Evolutionary conservation across 2,329 filamentous ascomycete genomes (phyloP), one percentile per base, ranked within the genome.

Genomic region (Colletotrichum liriopes): DNA sequence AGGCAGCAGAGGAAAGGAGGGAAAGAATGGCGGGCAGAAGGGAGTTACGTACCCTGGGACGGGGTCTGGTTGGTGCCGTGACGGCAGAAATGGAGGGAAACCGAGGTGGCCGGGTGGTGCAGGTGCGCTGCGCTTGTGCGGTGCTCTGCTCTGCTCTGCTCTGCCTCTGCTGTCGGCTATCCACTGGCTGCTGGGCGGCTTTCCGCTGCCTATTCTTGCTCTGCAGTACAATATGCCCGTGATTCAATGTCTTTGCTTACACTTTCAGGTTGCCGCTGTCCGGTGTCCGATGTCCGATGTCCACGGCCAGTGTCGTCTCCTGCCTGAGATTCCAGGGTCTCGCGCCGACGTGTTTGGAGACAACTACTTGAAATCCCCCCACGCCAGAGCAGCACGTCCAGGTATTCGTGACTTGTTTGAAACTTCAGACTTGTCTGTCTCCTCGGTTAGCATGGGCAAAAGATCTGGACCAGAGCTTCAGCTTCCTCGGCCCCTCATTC

Each of bases 381-480:
- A 29, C 18, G 39, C 35, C 39, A 58, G 32, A 37, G 63, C 55
- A n/a, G 55, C 55, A 23, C 6, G n/a, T 23, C 49, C 49, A 71
- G 39, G 67, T 71, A 71, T 55, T 49, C 39, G 56, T 35, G 63
- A 67, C 68, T 62, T 63, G 56, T 3, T 12, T 68, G 68, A 71
- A 71, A 71, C 68, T 39, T 56, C 64, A 49, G 32, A 26, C 59
- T 51, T 12, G 43, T 41, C 45, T 35, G 6, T 14, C 32, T 49
- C 64, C 12, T 67, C 43, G 51, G 65, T 58, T 63, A 68, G 68
- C 45, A 58, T 62, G 35, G 62, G 37, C 20, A 43, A 39, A 63
- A 63, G 45, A n/a, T n/a, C 35, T 43, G 26, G 47, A 23, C 45
- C 49, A 45, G 65, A 71, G 58, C 68, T 71, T 52, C 58, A 59